Evolutionary conservation across 1,284 basidiomycete species (phyloP).

Genomic region (Ceratobasidium sp.): DNA sequence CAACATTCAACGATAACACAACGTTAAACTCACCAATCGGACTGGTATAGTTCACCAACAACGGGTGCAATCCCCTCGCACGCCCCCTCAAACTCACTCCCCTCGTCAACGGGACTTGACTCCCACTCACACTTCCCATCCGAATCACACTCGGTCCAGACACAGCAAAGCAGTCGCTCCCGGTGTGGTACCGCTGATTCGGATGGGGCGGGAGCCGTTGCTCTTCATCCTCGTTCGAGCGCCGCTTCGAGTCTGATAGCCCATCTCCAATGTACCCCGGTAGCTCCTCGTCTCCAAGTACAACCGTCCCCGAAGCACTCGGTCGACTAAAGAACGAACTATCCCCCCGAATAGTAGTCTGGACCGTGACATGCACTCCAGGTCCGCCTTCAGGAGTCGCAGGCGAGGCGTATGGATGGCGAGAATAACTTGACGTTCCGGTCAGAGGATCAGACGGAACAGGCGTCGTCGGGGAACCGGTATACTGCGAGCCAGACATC

Average conservation of each 20-base stretch:
- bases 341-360: constrained; percentile 20
- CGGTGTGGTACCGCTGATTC: constrained; percentile 3
- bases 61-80: constrained; percentile 22
- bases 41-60: constrained; percentile 38
- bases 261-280: constrained; percentile 24
- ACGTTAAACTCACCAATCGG: constrained; percentile 30
- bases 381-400: neutral
- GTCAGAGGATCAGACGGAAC: neutral
- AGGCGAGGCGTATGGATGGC: neutral
- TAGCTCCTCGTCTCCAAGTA: constrained; percentile 23
- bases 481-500: neutral
- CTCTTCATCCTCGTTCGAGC: constrained; percentile 10
- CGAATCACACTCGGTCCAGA: constrained; percentile 31
- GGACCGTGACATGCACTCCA: constrained; percentile 18
- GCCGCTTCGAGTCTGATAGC: constrained; percentile 17
- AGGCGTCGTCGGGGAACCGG: neutral
- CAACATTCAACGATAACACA: neutral
- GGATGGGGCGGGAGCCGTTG: constrained; percentile 1
- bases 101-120: constrained; percentile 3
- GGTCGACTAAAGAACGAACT: constrained; percentile 21
- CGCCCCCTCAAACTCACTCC: neutral
- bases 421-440: neutral
- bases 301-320: neutral
- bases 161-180: constrained; percentile 13
- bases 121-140: constrained; percentile 13